Evolutionary conservation across 768 basidiomycete species (phyloP), one percentile per base, ranked within the genome.

Genomic region (Leccinum arenicola): DNA sequence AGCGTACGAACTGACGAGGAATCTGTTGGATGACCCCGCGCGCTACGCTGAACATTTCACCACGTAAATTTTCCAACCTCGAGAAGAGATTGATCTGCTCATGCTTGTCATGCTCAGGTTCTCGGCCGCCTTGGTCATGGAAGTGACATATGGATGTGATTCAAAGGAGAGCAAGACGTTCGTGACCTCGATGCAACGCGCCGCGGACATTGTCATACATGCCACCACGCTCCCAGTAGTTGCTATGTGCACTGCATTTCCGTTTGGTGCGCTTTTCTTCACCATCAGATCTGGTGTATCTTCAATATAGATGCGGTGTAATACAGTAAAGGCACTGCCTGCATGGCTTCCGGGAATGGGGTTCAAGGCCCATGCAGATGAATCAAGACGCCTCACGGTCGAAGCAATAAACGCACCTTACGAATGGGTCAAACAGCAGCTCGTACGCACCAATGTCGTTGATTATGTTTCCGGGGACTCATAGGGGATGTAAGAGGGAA

Each of bases 181-280:
- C 21, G 52, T 58, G 4, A 12, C 35, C 4, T 51, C 64, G 4
- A 61, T 68, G 54, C 55, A 61, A 29, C 61, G 38, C 15, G 48
- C 48, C 4, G 8, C 6, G 8, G 48, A 50, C 25, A 50, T 47
- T 4, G n/a, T n/a, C 17, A 12, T 40, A 10, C 17, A 10, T n/a
- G 40, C 40, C 11, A 40, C 40, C 40, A 40, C 40, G n/a, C 40
- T 40, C n/a, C 40, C 40, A n/a, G n/a, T 40, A 40, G 11, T 40
- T n/a, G 40, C 40, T 4, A n/a, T 40, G 17, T 40, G n/a, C 40
- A 40, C n/a, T n/a, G 40, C 40, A n/a, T 17, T 40, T 40, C 40
- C 40, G n/a, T 40, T 40, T 40, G 40, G 40, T 40, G n/a, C n/a
- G 9, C 17, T 40, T 35, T 19, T 43, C n/a, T 19, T 10, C 9